These are phyloP conservation scores for Ciborinia camelliae DNA, from an alignment of 2,329 filamentous ascomycete genomes.

Conservation along the genomic window DNA sequence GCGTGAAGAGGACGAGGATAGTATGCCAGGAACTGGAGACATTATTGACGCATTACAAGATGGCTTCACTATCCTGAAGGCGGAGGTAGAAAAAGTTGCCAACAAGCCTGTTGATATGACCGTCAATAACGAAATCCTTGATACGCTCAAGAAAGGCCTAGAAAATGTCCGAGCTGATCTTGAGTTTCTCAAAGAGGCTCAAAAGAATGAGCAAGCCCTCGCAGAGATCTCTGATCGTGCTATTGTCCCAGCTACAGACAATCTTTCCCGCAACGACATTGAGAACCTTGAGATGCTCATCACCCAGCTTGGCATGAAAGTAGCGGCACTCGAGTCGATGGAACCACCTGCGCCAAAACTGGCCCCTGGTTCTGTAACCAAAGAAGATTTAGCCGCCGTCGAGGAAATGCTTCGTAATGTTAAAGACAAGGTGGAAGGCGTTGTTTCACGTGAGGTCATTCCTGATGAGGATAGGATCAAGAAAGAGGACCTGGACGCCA, in stretches of 20 bases:
- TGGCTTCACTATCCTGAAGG: slow-evolving; percentile 72
- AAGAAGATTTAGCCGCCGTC: slow-evolving; percentile 54
- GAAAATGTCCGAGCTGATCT: slow-evolving; percentile 74
- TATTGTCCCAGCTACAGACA: slow-evolving; percentile 47
- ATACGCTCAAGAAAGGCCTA: slow-evolving; percentile 80
- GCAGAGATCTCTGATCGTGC: slow-evolving; percentile 49
- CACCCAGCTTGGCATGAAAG: slow-evolving; percentile 75
- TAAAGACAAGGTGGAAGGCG: slow-evolving; percentile 55
- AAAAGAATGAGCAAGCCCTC: slow-evolving; percentile 46
- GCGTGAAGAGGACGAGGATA: slow-evolving; percentile 33
- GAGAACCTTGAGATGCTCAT: slow-evolving; percentile 84
- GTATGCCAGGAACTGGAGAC: slow-evolving; percentile 67
- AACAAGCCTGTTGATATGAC: slow-evolving; percentile 81
- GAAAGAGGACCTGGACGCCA: slow-evolving; percentile 83
- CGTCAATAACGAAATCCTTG: slow-evolving; percentile 83
- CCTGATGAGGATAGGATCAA: slow-evolving; percentile 51
- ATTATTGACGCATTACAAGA: slow-evolving; percentile 88
- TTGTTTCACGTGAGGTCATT: slow-evolving; percentile 44
- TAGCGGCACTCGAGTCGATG: slow-evolving; percentile 69
- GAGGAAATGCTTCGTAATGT: slow-evolving; percentile 54
- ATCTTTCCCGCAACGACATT: slow-evolving; percentile 67
- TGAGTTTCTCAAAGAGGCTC: slow-evolving; percentile 65
- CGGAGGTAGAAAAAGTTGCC: slow-evolving; percentile 71
- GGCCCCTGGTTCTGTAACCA: slow-evolving; percentile 43
- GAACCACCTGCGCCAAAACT: slow-evolving; percentile 44